Conservation (phyloP, 1,284 basidiomycete genomes). For the Erythrobasidium hasegawianum region DNA sequence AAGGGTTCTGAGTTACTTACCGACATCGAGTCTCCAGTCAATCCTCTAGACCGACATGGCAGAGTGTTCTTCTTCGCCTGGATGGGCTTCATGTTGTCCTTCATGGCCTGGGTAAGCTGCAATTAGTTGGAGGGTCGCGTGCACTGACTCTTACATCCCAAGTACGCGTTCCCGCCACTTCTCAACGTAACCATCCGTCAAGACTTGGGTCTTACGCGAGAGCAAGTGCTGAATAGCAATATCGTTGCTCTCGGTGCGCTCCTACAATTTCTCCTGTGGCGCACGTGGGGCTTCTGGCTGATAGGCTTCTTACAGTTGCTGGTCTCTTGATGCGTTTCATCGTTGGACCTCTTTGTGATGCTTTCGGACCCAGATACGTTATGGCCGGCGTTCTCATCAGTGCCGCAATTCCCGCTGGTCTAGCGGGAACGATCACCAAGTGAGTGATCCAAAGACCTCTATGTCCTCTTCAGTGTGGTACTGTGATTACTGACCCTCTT, state of each 20-base stretch:
- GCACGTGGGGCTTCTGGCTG: no score
- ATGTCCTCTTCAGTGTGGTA: no score
- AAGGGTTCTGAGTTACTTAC: not conserved
- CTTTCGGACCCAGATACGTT: constrained; percentile 54
- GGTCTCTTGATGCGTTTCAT: constrained; percentile 55
- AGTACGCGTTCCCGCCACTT: constrained; percentile 52
- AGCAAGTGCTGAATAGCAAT: constrained; percentile 59
- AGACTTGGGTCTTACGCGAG: constrained; percentile 57
- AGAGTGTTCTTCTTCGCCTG: constrained; percentile 54
- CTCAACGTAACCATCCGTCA: constrained; percentile 60
- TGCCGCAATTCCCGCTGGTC: constrained; percentile 62
- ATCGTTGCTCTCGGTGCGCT: constrained; percentile 54
- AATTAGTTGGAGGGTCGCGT: not conserved
- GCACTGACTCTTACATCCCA: no score
- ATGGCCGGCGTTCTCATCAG: constrained; percentile 60
- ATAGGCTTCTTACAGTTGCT: constrained; percentile 46
- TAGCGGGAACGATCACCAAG: constrained; percentile 57
- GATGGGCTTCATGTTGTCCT: constrained; percentile 55
- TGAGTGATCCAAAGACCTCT: no score
- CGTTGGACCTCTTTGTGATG: constrained; percentile 60
- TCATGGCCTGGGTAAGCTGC: constrained; percentile 64
- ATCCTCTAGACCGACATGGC: constrained; percentile 54
- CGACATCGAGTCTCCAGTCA: not conserved
- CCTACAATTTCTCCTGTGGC: no score
- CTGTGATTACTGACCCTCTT: no score